These are phyloP conservation scores for Venturia asperata DNA, from an alignment of 2,329 filamentous ascomycete species.

Conservation along the genomic window DNA sequence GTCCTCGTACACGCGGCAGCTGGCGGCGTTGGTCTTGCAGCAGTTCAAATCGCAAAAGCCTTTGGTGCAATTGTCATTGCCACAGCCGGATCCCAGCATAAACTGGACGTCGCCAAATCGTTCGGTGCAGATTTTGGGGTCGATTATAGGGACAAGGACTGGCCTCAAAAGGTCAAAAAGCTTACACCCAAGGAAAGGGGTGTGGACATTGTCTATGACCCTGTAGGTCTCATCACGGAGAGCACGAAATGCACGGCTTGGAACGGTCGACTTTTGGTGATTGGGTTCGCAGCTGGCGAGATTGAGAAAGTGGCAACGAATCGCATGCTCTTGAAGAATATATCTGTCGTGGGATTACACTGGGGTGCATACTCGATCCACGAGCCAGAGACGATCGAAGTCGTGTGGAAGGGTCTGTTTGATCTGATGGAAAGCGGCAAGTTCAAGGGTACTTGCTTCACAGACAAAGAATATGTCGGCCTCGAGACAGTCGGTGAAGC, in stretches of 20 bases:
- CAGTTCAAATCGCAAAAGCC: conserved; percentile 90
- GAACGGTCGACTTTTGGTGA: conserved; percentile 81
- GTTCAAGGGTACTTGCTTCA: conserved; percentile 75
- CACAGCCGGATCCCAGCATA: conserved; percentile 73
- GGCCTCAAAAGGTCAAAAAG: conserved; percentile 64
- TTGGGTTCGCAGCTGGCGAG: conserved; percentile 78
- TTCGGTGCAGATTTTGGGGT: conserved; percentile 83
- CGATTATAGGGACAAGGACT: conserved; percentile 61
- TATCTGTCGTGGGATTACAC: conserved; percentile 79
- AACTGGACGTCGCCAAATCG: conserved; percentile 67
- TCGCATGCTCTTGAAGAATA: conserved; percentile 88
- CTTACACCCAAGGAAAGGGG: conserved; percentile 65
- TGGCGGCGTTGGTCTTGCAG: conserved; percentile 82
- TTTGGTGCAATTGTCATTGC: conserved; percentile 88
- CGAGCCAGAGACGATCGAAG: conserved; percentile 61
- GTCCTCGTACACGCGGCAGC: conserved; percentile 90
- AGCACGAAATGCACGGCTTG: conserved; percentile 88
- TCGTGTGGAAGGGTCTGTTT: conserved; percentile 78
- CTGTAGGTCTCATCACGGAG: conserved; percentile 80
- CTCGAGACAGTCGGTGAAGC: conserved; percentile 72
- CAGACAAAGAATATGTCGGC: conserved; percentile 73
- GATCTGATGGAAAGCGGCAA: conserved; percentile 69
- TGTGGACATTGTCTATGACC: conserved; percentile 92
- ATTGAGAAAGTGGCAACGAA: conserved; percentile 94
- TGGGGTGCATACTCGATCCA: conserved; percentile 79